A percentile compares a stretch with the other conserved stretches of the same genome.
These are phyloP conservation scores for Neurospora cerealis DNA, from an alignment of 495 filamentous ascomycete species.

Conservation along the genomic window DNA sequence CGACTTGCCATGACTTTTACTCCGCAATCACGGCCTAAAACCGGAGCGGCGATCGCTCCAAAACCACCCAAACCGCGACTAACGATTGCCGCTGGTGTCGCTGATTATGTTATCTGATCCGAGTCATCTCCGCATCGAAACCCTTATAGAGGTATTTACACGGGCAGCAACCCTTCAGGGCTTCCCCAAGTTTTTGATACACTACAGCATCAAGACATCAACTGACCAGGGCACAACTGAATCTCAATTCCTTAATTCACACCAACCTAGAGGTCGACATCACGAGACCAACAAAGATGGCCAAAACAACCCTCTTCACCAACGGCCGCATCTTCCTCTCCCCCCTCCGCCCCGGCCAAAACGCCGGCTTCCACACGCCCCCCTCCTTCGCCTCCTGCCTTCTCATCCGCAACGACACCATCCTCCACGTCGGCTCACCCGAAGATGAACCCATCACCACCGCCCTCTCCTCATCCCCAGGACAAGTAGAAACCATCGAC, in stretches of 20 bases:
- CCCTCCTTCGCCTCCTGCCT: constrained; percentile 30
- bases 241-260: too few species aligned
- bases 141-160: background rate
- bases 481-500: constrained; percentile 25
- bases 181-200: background rate
- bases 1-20: background rate
- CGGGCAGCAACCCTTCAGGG: background rate
- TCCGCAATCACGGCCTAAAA: background rate
- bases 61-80: background rate
- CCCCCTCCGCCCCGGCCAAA: constrained; percentile 16
- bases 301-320: constrained; percentile 21
- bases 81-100: background rate
- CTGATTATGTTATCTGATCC: background rate
- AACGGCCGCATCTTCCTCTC: constrained; percentile 21
- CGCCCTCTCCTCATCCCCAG: constrained; percentile 11
- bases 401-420: constrained; percentile 24
- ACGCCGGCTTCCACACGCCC: constrained; percentile 13
- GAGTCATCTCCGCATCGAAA: background rate
- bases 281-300: background rate
- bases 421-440: constrained; percentile 33
- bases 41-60: background rate
- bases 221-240: too few species aligned
- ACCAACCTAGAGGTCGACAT: too few species aligned
- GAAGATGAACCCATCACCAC: constrained; percentile 22
- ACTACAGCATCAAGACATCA: too few species aligned